phyloP scores from a whole-genome alignment of 2,329 filamentous ascomycete genomes.

The Metarhizium humberi region DNA sequence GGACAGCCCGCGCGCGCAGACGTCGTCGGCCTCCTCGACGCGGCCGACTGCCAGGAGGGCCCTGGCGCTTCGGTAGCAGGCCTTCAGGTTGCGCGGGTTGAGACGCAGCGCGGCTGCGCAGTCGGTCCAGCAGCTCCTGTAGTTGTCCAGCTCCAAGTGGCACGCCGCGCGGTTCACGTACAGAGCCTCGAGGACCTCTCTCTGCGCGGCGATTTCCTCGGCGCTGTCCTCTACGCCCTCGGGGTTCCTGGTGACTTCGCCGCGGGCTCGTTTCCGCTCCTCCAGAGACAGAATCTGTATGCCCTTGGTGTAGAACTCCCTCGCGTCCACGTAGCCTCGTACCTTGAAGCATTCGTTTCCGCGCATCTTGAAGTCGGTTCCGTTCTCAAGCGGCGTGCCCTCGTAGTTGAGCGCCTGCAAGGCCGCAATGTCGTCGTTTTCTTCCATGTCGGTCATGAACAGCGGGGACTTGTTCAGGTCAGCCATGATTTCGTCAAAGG shows the following conservation, averaged over 20 bases:
- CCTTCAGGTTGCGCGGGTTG: slow-evolving; percentile 77
- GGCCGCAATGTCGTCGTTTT: slow-evolving; percentile 78
- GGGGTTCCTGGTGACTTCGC: slow-evolving; percentile 20
- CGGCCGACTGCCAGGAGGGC: slow-evolving; percentile 75
- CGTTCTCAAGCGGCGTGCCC: slow-evolving; percentile 77
- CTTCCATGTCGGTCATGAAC: slow-evolving; percentile 91
- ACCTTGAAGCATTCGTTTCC: slow-evolving; percentile 81
- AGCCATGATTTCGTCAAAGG: slow-evolving; percentile 44
- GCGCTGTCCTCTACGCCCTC: slow-evolving; percentile 28
- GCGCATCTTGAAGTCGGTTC: slow-evolving; percentile 75
- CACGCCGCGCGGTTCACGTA: slow-evolving; percentile 85
- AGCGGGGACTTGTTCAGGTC: slow-evolving; percentile 61
- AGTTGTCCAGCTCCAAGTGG: slow-evolving; percentile 82
- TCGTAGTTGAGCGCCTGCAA: slow-evolving; percentile 88
- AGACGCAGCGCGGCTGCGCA: slow-evolving; percentile 70
- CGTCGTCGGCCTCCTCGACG: slow-evolving; percentile 70
- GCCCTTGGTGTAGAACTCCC: slow-evolving; percentile 88
- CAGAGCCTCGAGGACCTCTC: slow-evolving; percentile 60
- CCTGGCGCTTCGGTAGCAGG: slow-evolving; percentile 74
- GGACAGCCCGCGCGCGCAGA: slow-evolving; percentile 62
- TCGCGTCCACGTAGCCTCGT: slow-evolving; percentile 70
- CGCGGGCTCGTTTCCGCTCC: slow-evolving; percentile 43
- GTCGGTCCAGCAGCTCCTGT: slow-evolving; percentile 76
- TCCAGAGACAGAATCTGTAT: slow-evolving; percentile 60
- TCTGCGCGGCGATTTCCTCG: slow-evolving; percentile 52